phyloP scores from a whole-genome alignment of 495 filamentous ascomycete genomes.

The Parmelia sp. region DNA sequence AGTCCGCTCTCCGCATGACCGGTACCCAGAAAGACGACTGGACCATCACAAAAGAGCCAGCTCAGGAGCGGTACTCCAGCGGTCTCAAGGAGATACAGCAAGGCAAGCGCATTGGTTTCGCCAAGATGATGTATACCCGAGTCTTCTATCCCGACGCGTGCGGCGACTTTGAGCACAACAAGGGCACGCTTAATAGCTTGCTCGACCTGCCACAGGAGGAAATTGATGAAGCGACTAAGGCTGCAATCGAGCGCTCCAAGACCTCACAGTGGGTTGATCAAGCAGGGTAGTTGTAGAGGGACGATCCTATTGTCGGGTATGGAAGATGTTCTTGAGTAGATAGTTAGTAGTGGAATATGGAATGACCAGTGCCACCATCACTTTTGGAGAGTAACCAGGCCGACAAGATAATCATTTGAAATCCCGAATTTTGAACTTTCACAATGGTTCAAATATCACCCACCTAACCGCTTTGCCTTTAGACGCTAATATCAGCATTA shows the following conservation, averaged over 20 bases:
- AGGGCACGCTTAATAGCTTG: constrained; percentile 41
- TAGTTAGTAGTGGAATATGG: neutral
- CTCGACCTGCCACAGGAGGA: constrained; percentile 53
- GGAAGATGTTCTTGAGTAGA: neutral
- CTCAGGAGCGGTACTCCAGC: constrained; percentile 38
- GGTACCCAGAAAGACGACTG: constrained; percentile 50
- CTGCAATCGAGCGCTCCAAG: constrained; percentile 30
- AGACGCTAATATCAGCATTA: no score
- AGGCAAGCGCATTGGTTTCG: constrained; percentile 44
- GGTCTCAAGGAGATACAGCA: constrained; percentile 37
- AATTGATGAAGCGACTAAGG: constrained; percentile 49
- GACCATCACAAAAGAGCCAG: constrained; percentile 42
- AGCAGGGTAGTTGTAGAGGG: neutral
- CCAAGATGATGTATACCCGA: constrained; percentile 45
- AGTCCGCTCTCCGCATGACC: constrained; percentile 45
- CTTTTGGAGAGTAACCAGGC: neutral
- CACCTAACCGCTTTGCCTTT: no score
- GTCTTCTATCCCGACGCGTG: constrained; percentile 44
- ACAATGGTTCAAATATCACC: neutral
- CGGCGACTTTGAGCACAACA: constrained; percentile 37
- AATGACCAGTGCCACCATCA: neutral
- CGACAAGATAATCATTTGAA: neutral
- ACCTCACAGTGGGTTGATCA: neutral
- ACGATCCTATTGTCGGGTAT: neutral
- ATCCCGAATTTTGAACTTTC: neutral